These are phyloP conservation scores for Talaromyces funiculosus DNA, from an alignment of 2,329 filamentous ascomycete genomes.

Conservation along the genomic window DNA sequence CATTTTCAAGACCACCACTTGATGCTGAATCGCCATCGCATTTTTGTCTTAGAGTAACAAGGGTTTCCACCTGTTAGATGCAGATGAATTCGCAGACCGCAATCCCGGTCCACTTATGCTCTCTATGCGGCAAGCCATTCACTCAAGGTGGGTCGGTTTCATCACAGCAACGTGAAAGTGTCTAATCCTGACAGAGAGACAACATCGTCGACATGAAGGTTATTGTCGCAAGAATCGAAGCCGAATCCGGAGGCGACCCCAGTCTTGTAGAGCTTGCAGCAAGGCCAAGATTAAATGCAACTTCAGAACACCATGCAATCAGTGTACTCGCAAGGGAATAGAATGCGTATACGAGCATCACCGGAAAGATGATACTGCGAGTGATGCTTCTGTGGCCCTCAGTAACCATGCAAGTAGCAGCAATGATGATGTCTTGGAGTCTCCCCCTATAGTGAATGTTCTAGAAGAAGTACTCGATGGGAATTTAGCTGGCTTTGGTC, in stretches of 20 bases:
- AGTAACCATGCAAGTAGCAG: neutral
- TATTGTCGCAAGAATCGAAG: constrained; percentile 8
- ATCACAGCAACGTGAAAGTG: neutral
- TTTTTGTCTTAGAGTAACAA: neutral
- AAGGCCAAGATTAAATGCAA: constrained; percentile 13
- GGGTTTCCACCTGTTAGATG: neutral
- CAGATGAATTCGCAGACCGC: neutral
- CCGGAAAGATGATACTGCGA: neutral
- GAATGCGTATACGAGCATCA: constrained; percentile 8
- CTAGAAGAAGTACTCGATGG: neutral
- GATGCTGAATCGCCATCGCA: neutral
- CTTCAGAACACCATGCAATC: constrained; percentile 10
- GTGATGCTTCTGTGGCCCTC: neutral
- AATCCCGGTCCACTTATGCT: constrained; percentile 7
- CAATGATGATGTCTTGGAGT: neutral
- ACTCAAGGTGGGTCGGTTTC: constrained; percentile 9
- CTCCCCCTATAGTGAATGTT: neutral
- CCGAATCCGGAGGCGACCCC: neutral
- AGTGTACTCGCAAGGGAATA: constrained; percentile 7
- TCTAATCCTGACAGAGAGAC: neutral
- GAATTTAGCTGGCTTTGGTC: neutral
- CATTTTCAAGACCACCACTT: too few species aligned
- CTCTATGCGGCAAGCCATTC: constrained; percentile 13
- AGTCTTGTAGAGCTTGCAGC: constrained; percentile 12
- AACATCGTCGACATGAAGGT: constrained; percentile 6